Conservation (phyloP, 2,329 filamentous ascomycete species). For the Xylaria multiplex region DNA sequence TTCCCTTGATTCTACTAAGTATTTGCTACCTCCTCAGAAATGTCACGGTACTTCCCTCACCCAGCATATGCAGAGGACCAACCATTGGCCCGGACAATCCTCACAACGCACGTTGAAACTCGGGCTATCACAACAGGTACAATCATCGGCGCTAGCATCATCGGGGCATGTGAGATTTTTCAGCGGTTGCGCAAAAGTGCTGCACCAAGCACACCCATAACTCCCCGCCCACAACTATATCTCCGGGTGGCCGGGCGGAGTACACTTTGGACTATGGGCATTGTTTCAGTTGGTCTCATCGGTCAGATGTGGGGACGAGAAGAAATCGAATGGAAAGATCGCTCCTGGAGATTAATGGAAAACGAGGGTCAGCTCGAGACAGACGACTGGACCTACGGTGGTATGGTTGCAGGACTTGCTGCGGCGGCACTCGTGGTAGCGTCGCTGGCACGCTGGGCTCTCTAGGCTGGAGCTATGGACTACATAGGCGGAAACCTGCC, state of each 20-base stretch:
- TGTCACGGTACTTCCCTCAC: constrained; percentile 67
- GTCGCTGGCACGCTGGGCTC: constrained; percentile 60
- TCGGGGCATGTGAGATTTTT: constrained; percentile 45
- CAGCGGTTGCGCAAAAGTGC: constrained; percentile 34
- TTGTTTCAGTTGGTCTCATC: constrained; percentile 57
- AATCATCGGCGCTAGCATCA: constrained; percentile 57
- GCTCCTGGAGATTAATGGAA: constrained; percentile 69
- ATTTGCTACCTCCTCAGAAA: constrained; percentile 49
- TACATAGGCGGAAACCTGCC: constrained; percentile 56
- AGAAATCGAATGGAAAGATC: constrained; percentile 71
- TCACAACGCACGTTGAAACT: constrained; percentile 68
- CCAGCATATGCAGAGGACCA: constrained; percentile 72
- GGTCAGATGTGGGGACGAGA: constrained; percentile 65
- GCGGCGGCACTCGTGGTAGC: constrained; percentile 55
- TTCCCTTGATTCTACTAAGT: background rate
- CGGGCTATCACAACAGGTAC: constrained; percentile 65
- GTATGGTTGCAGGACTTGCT: constrained; percentile 50
- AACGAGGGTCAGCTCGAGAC: constrained; percentile 65
- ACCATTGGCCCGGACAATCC: constrained; percentile 62
- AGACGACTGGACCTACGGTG: constrained; percentile 65
- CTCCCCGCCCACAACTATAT: constrained; percentile 51
- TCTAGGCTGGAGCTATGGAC: constrained; percentile 61
- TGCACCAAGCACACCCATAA: constrained; percentile 27
- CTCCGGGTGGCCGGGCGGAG: constrained; percentile 59
- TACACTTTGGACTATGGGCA: constrained; percentile 56